Evolutionary conservation across 768 basidiomycete species (phyloP).

Genomic region (Phylloporus rhodoxanthus): DNA sequence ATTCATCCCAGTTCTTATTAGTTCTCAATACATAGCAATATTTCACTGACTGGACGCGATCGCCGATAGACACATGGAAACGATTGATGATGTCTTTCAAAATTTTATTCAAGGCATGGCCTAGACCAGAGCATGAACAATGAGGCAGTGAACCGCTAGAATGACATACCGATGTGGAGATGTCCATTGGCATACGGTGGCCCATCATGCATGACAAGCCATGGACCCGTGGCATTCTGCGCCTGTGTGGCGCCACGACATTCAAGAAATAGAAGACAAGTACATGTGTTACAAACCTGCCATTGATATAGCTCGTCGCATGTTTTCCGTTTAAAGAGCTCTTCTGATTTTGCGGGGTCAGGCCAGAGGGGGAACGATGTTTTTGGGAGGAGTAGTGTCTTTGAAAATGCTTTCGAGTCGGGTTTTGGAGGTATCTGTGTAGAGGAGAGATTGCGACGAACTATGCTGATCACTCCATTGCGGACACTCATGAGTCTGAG

Average conservation of each 20-base stretch:
- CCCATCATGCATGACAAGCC: constrained; percentile 90
- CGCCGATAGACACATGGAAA: constrained; percentile 72
- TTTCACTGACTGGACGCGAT: constrained; percentile 67
- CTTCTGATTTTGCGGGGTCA: constrained; percentile 59
- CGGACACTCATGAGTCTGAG: constrained; percentile 3
- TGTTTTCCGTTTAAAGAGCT: constrained; percentile 52
- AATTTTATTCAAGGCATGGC: constrained; percentile 94
- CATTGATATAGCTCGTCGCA: constrained; percentile 71
- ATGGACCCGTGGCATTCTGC: constrained; percentile 55
- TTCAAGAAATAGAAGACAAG: not conserved
- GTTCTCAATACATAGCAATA: not conserved
- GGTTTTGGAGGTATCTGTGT: not conserved
- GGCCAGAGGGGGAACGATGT: constrained; percentile 73
- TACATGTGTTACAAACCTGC: constrained; percentile 50
- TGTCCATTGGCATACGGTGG: constrained; percentile 97
- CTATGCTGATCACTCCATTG: constrained; percentile 12
- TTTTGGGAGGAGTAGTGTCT: constrained; percentile 75
- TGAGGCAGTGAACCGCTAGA: not conserved
- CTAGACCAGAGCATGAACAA: constrained; percentile 34
- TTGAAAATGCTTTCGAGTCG: constrained; percentile 39
- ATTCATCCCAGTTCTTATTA: constrained; percentile 1
- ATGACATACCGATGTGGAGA: constrained; percentile 78
- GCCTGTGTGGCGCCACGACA: constrained; percentile 37
- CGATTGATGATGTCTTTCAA: constrained; percentile 94
- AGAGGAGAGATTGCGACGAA: constrained; percentile 15